Evolutionary conservation across 2,329 filamentous ascomycete species (phyloP), one percentile per base, ranked within the genome.

Genomic region (Stachybotrys chlorohalonatus): DNA sequence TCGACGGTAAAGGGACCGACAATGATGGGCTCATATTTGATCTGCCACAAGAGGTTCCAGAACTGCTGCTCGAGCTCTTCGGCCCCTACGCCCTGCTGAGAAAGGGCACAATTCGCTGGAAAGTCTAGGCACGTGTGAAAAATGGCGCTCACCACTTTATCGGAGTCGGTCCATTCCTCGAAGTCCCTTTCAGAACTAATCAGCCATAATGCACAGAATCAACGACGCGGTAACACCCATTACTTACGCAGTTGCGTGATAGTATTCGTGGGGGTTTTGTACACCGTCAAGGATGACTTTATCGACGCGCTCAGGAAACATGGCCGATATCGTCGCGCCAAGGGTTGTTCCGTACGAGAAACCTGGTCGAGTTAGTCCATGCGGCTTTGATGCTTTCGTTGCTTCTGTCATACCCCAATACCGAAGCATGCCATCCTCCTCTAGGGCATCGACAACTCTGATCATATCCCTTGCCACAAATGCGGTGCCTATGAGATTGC

Each of bases 381-480:
- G 47, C 31, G 11, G 7, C 16, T 24, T 16, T 11, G 7, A 24
- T 30, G 11, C 17, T 30, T 5, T 11, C 11, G 31, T 51, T n/a
- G 6, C 7, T 45, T 3, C 24, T 5, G 49, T 16, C 57, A 51
- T 56, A 65, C 72, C 73, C 69, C 67, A 73, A 56, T 69, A 77
- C 9, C 70, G 60, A 6, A 73, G 55, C 60, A 72, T 51, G 16
- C 69, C 68, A 54, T 73, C 71, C 31, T 70, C 49, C 1, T 61
- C 66, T 6, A 74, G 62, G 1, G 73, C 71, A 52, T 79, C 75
- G 0, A 72, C 72, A 52, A 79, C 70, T 6, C 61, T 54, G 54
- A 76, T 70, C 57, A 77, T 64, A 55, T 80, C 77, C 39, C 75
- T 62, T 0, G 69, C 76, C 0, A 68, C 66, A 56, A 73, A 77